Conservation (phyloP, 306 rosid species). For the Mimosa pudica region DNA sequence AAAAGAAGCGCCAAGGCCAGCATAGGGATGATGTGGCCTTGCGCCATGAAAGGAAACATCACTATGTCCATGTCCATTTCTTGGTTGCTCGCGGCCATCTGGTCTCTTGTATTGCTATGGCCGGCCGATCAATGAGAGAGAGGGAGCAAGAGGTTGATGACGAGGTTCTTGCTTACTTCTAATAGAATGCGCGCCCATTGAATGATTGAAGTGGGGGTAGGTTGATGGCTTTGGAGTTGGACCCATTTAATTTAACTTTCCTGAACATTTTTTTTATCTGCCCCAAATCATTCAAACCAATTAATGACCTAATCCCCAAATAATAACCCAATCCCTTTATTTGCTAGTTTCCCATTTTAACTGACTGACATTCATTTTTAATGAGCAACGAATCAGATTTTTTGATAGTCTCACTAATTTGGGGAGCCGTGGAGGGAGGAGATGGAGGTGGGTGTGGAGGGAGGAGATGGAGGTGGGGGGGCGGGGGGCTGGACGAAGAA, state of each 20-base stretch:
- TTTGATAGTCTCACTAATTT: too few relatives aligned
- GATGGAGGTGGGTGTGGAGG: too few relatives aligned
- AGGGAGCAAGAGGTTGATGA: background rate
- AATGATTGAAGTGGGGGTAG: background rate
- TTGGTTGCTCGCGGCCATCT: slow-evolving; percentile 40
- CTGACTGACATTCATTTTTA: too few relatives aligned
- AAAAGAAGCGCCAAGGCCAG: slow-evolving; percentile 53
- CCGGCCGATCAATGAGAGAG: background rate
- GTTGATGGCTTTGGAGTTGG: background rate
- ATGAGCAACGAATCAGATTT: too few relatives aligned
- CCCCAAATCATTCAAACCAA: background rate
- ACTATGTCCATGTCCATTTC: slow-evolving; percentile 37
- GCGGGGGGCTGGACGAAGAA: too few relatives aligned
- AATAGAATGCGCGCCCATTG: too few relatives aligned
- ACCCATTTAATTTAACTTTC: background rate
- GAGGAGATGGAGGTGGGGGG: too few relatives aligned
- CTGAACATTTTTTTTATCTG: background rate
- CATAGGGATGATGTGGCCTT: slow-evolving; percentile 74
- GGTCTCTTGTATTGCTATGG: background rate
- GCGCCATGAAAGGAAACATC: slow-evolving; percentile 73
- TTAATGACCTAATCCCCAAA: too few relatives aligned
- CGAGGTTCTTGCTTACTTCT: too few relatives aligned
- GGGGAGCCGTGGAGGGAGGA: too few relatives aligned
- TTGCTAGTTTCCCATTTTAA: too few relatives aligned
- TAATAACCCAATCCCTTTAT: too few relatives aligned